Percentiles rank a stretch among this genome's conserved stretches.
These are phyloP conservation scores for Fomitopsis pulvina DNA, from an alignment of 768 basidiomycete species.

Conservation along the genomic window DNA sequence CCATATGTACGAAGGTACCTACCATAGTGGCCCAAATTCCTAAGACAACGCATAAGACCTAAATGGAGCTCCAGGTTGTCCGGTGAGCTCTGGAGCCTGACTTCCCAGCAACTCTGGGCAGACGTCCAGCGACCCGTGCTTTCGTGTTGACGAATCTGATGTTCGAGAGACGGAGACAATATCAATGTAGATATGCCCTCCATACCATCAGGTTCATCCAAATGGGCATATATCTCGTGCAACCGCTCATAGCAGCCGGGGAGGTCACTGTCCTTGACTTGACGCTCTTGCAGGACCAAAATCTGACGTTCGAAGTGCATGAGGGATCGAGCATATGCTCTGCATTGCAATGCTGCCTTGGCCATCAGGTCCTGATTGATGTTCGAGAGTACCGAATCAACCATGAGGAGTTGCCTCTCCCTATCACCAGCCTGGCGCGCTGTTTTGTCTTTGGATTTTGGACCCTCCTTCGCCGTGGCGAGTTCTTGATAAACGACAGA, in stretches of 20 bases:
- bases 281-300: constrained; percentile 31
- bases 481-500: constrained; percentile 67
- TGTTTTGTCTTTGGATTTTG: constrained; percentile 23
- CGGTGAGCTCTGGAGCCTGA: constrained; percentile 83
- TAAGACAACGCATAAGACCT: constrained; percentile 83
- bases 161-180: constrained; percentile 83
- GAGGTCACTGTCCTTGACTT: constrained; percentile 39
- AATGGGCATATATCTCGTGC: constrained; percentile 91
- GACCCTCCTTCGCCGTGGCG: constrained; percentile 42
- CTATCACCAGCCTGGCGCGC: constrained; percentile 34
- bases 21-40: constrained; percentile 98
- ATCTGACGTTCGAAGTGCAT: constrained; percentile 94
- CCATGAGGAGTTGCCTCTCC: constrained; percentile 56
- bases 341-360: constrained; percentile 89
- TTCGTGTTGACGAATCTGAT: constrained; percentile 97
- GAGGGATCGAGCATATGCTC: constrained; percentile 86
- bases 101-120: constrained; percentile 99
- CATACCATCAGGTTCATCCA: constrained; percentile 99
- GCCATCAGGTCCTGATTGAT: constrained; percentile 89
- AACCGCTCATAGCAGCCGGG: constrained; percentile 79
- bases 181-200: constrained; percentile 91
- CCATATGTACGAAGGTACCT: constrained; percentile 21
- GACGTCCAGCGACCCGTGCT: constrained; percentile 96
- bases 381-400: constrained; percentile 77
- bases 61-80: constrained; percentile 86